Percentiles rank a stretch among this genome's conserved stretches.
Evolutionary conservation across 345 rosid species (phyloP).

Genomic region (Brassica cretica): DNA sequence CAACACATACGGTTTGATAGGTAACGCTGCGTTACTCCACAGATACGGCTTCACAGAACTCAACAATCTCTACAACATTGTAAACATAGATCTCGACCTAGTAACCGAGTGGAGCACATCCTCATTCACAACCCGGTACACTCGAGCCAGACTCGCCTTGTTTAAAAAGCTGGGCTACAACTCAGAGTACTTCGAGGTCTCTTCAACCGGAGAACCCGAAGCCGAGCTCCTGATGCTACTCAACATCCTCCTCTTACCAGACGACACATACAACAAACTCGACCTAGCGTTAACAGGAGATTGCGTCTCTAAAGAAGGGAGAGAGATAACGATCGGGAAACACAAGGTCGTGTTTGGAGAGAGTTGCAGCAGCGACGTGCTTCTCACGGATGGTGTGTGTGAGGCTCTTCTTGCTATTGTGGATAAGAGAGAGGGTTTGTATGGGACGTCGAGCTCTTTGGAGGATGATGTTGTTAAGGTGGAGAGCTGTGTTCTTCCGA

Average conservation of each 20-base stretch:
- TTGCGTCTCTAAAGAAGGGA: slow-evolving; percentile 9
- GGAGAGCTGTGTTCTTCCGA: slow-evolving; percentile 37
- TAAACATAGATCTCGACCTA: slow-evolving; percentile 82
- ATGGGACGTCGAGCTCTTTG: slow-evolving; percentile 43
- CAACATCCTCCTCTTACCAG: slow-evolving; percentile 59
- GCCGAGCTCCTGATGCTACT: slow-evolving; percentile 62
- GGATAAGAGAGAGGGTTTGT: slow-evolving; percentile 64
- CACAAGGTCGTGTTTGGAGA: slow-evolving; percentile 32
- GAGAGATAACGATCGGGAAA: slow-evolving; percentile 44
- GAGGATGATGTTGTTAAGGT: slow-evolving; percentile 54
- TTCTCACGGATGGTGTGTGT: slow-evolving; percentile 66
- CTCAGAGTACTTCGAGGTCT: slow-evolving; percentile 79
- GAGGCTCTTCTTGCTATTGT: slow-evolving; percentile 60
- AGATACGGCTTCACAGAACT: slow-evolving; percentile 90
- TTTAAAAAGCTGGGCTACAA: slow-evolving; percentile 68
- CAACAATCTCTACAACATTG: slow-evolving; percentile 66
- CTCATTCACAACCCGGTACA: slow-evolving; percentile 56
- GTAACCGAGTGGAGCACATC: slow-evolving; percentile 68
- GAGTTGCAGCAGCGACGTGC: slow-evolving; percentile 40
- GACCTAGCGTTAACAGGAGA: slow-evolving; percentile 42
- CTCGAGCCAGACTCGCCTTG: slow-evolving; percentile 64
- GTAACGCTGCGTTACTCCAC: slow-evolving; percentile 91
- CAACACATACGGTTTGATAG: slow-evolving; percentile 77
- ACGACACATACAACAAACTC: slow-evolving; percentile 47
- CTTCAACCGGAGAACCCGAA: slow-evolving; percentile 72